Base-by-base conservation (phyloP, 2,329 filamentous ascomycete genomes). In the Colletotrichum ledebouriae region DNA sequence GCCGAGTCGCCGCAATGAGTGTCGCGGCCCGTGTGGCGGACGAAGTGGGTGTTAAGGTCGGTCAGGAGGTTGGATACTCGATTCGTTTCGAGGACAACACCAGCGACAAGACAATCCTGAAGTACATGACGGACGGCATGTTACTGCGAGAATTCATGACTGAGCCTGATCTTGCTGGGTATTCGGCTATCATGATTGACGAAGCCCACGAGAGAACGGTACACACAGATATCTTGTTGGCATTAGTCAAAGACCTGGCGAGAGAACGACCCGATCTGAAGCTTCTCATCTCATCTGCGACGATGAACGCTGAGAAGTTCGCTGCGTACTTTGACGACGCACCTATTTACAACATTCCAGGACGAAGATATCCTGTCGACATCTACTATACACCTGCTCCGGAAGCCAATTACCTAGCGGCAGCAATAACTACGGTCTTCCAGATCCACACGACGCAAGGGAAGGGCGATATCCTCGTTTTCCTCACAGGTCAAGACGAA, bases 71-170 rank as follows among this genome's bases (percentile, higher is more conserved):
- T 29, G 96, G 96, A 15, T 99, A 98, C 77, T 91, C 91, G 0
- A 97, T 99, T 73, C 92, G 96, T 70, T 99, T 98, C 74, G 96
- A 99, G 77, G 93, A 98, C 78, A 90, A 90, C 71, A 97, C 94
- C 0, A 93, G 89, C 76, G 94, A 97, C 74, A 97, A 97, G 81
- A 98, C 96, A 0, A 85, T 95, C 7, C 81, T 99, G 62, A 97
- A 97, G 79, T 98, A 97, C 80, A 95, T 97, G 92, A 99, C 96
- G 0, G 96, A 99, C 75, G 96, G 96, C 76, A 97, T 98, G 92
- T 83, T 98, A 44, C 83, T 98, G 34, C 87, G 94, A 76, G 94
- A 97, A 76, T 92, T 98, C 72, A 88, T 98, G 81, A 95, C 93
- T 0, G 94, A 97, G 74, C 94, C 95, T 0, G 90, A 95, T 72